Percentiles rank a stretch among this genome's conserved stretches.
phyloP scores from a whole-genome alignment of 2,329 filamentous ascomycete species.

The Apiospora arundinis region DNA sequence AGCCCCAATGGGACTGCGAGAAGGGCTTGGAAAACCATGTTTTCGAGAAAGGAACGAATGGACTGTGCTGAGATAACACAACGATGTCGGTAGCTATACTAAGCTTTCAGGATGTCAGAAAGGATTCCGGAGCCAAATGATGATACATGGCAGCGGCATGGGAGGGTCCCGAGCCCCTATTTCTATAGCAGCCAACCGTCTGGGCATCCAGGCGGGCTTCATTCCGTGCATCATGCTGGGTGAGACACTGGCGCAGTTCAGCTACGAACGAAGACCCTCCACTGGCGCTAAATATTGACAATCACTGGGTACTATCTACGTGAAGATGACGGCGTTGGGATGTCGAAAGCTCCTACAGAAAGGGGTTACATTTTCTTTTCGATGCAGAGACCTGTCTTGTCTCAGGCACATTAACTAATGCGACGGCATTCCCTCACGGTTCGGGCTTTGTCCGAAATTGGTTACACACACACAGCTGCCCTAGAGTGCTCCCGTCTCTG shows the following conservation, averaged over 20 bases:
- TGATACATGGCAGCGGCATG: neutral
- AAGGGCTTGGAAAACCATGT: neutral
- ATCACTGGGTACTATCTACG: neutral
- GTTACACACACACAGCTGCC: neutral
- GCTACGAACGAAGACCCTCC: neutral
- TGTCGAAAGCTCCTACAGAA: neutral
- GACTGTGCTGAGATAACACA: too few species aligned
- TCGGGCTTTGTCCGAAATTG: neutral
- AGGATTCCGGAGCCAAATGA: neutral
- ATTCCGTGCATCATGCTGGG: neutral
- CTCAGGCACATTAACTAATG: neutral
- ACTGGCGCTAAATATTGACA: neutral
- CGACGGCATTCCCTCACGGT: too few species aligned
- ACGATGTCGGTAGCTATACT: too few species aligned
- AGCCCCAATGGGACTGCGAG: neutral
- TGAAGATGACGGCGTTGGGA: neutral
- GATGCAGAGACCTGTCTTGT: neutral
- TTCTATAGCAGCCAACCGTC: neutral
- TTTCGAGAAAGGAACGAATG: neutral
- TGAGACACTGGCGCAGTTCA: neutral
- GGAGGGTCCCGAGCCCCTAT: neutral
- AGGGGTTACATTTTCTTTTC: neutral
- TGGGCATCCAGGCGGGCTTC: neutral
- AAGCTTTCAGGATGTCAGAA: neutral
- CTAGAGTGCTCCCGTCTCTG: too few species aligned